These are phyloP conservation scores for Hippophae gyantsensis DNA, from an alignment of 306 rosid genomes.

Conservation along the genomic window DNA sequence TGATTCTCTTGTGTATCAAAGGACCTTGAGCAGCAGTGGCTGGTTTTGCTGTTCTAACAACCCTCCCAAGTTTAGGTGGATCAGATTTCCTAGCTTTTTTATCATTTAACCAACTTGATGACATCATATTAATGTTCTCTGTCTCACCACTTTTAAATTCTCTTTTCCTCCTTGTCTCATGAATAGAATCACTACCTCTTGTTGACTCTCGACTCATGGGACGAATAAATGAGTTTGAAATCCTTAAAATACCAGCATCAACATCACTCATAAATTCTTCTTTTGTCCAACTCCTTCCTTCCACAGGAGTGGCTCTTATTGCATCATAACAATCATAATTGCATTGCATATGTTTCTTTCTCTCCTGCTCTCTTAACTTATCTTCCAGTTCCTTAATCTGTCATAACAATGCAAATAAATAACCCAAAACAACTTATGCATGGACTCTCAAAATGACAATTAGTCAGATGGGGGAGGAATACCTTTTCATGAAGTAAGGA, in stretches of 20 bases:
- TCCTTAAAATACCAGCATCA: constrained; percentile 42
- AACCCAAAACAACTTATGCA: no score
- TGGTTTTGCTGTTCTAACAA: constrained; percentile 44
- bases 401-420: constrained; percentile 15
- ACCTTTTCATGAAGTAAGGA: constrained; percentile 58
- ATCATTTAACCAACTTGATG: constrained; percentile 26
- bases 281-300: constrained; percentile 24
- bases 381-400: constrained; percentile 73
- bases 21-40: constrained; percentile 41
- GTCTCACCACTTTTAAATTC: constrained; percentile 51
- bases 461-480: background rate
- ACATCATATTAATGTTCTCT: constrained; percentile 37
- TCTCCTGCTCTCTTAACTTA: constrained; percentile 46
- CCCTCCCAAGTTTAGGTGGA: constrained; percentile 51
- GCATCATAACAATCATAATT: constrained; percentile 32
- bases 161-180: constrained; percentile 53
- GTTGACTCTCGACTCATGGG: constrained; percentile 40
- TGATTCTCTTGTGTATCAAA: constrained; percentile 44
- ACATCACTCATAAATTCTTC: constrained; percentile 40
- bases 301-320: constrained; percentile 41
- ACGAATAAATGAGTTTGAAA: constrained; percentile 43
- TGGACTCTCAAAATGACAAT: no score
- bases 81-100: constrained; percentile 65
- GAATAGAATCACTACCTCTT: constrained; percentile 42
- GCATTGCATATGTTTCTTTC: constrained; percentile 40